Conservation (phyloP, 768 basidiomycete species). For the Fibroporia radiculosa region DNA sequence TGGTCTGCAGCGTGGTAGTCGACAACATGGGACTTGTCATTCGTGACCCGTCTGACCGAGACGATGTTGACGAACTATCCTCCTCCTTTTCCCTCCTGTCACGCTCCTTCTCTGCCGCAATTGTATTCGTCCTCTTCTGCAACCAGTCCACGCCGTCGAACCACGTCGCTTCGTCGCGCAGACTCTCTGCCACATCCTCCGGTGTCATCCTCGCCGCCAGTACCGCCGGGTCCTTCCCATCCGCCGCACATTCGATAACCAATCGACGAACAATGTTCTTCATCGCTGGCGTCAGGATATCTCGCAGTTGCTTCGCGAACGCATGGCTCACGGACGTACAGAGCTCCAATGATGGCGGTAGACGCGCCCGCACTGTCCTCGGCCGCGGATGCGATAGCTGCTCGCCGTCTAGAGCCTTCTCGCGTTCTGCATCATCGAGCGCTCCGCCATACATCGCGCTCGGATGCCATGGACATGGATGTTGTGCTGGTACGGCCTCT, state of each 20-base stretch:
- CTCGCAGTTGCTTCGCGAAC: slow-evolving; percentile 50
- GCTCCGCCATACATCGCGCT: slow-evolving; percentile 20
- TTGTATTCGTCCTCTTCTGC: slow-evolving; percentile 34
- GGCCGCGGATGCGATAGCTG: slow-evolving; percentile 40
- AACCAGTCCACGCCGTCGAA: slow-evolving; percentile 69
- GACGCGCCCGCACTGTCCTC: slow-evolving; percentile 38
- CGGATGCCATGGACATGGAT: slow-evolving; percentile 56
- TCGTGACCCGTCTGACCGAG: slow-evolving; percentile 46
- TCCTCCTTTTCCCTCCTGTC: slow-evolving; percentile 29
- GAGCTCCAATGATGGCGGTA: slow-evolving; percentile 55
- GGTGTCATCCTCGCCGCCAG: slow-evolving; percentile 46
- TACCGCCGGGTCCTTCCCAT: slow-evolving; percentile 44
- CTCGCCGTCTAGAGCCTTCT: slow-evolving; percentile 18
- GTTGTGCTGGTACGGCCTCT: slow-evolving; percentile 25
- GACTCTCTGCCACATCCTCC: slow-evolving; percentile 50
- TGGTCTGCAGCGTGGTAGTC: slow-evolving; percentile 69
- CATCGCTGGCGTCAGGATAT: slow-evolving; percentile 59
- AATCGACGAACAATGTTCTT: slow-evolving; percentile 58
- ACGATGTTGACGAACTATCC: slow-evolving; percentile 42
- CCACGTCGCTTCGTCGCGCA: slow-evolving; percentile 60
- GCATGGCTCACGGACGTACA: slow-evolving; percentile 57
- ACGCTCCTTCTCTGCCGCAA: slow-evolving; percentile 18
- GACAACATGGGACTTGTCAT: slow-evolving; percentile 68
- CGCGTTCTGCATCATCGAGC: slow-evolving; percentile 17
- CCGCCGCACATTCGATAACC: slow-evolving; percentile 52